phyloP scores from a whole-genome alignment of 106 monocot species.

The Alisma plantagoaquatica region DNA sequence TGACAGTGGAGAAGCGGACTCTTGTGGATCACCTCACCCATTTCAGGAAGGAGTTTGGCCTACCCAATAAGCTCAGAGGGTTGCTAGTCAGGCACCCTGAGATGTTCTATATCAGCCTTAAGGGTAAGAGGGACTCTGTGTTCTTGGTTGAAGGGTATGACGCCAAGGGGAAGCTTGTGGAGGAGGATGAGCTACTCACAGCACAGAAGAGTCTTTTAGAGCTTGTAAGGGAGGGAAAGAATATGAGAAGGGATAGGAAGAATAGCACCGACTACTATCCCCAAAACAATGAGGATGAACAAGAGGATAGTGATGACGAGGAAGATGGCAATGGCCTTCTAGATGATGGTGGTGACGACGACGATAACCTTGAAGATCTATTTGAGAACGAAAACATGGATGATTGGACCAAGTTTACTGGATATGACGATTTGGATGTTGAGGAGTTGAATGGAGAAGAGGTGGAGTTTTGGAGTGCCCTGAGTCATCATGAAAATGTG shows the following conservation, averaged over 20 bases:
- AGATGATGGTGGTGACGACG: slow-evolving; percentile 18
- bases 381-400: slow-evolving; percentile 66
- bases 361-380: slow-evolving; percentile 41
- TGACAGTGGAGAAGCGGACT: slow-evolving; percentile 83
- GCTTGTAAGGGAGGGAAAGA: slow-evolving; percentile 69
- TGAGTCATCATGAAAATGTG: no score
- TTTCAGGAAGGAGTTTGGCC: slow-evolving; percentile 67
- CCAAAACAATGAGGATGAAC: slow-evolving; percentile 21
- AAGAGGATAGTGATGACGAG: slow-evolving; percentile 7
- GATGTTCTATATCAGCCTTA: slow-evolving; percentile 96
- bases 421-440: slow-evolving; percentile 3
- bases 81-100: slow-evolving; percentile 90
- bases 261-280: slow-evolving; percentile 21
- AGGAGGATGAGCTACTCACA: slow-evolving; percentile 47
- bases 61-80: slow-evolving; percentile 65
- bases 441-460: slow-evolving; percentile 11
- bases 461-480: slow-evolving; percentile 60
- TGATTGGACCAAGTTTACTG: slow-evolving; percentile 61
- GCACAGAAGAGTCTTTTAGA: slow-evolving; percentile 42
- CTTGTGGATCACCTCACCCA: slow-evolving; percentile 89
- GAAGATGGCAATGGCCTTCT: slow-evolving; percentile 22
- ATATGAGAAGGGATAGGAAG: slow-evolving; percentile 56
- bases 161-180: slow-evolving; percentile 48
- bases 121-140: slow-evolving; percentile 82
- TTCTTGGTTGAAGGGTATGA: slow-evolving; percentile 84